Percentiles rank a stretch among this genome's conserved stretches.
Evolutionary conservation across 2,329 filamentous ascomycete genomes (phyloP).

Genomic region (Aspergillus ochraceus): DNA sequence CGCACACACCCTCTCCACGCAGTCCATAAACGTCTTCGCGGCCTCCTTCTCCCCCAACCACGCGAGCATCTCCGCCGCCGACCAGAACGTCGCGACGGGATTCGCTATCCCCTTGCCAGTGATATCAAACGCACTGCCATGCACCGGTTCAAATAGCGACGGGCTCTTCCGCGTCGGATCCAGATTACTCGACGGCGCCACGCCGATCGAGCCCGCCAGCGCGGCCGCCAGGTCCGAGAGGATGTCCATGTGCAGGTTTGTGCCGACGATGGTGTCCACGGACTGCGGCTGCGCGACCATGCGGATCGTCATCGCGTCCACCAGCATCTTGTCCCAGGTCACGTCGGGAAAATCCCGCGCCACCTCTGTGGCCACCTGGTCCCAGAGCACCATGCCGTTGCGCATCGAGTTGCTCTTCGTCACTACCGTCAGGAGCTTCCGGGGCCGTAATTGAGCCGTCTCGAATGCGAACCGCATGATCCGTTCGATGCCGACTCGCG

Average conservation of each 20-base stretch:
- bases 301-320: slow-evolving; percentile 58
- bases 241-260: slow-evolving; percentile 62
- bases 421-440: slow-evolving; percentile 54
- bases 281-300: slow-evolving; percentile 54
- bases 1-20: slow-evolving; percentile 60
- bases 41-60: slow-evolving; percentile 61
- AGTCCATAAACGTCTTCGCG: slow-evolving; percentile 57
- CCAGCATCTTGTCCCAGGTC: slow-evolving; percentile 55
- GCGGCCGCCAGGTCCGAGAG: slow-evolving; percentile 69
- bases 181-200: slow-evolving; percentile 67
- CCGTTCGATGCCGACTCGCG: slow-evolving; percentile 52
- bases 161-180: slow-evolving; percentile 63
- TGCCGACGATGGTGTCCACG: slow-evolving; percentile 56
- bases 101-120: slow-evolving; percentile 61
- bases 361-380: slow-evolving; percentile 51
- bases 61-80: slow-evolving; percentile 65
- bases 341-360: slow-evolving; percentile 53
- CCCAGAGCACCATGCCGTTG: slow-evolving; percentile 59
- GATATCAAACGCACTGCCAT: slow-evolving; percentile 65
- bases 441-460: slow-evolving; percentile 47
- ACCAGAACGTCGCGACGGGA: slow-evolving; percentile 67
- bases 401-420: slow-evolving; percentile 58
- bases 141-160: slow-evolving; percentile 64
- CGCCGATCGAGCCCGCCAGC: slow-evolving; percentile 68
- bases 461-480: slow-evolving; percentile 57